Conservation (phyloP, 768 basidiomycete genomes). For the Agaricus blazei region DNA sequence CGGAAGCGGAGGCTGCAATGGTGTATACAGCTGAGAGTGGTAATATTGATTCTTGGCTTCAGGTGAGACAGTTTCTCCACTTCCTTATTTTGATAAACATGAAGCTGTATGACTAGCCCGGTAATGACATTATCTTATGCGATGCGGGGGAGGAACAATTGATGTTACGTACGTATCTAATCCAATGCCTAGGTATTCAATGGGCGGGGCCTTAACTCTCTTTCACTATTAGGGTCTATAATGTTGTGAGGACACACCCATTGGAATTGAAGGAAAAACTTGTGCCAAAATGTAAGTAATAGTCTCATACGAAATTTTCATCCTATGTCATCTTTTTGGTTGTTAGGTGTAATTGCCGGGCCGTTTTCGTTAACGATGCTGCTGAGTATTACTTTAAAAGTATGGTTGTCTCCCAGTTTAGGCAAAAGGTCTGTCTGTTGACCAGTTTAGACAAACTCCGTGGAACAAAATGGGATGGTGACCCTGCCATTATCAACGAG, state of each 20-base stretch:
- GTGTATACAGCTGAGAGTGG: constrained; percentile 1
- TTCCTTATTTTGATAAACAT: background rate
- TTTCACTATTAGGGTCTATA: background rate
- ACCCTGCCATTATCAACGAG: background rate
- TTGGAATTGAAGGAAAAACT: constrained; percentile 1
- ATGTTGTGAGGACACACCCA: background rate
- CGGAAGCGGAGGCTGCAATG: constrained; percentile 1
- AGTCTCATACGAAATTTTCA: background rate
- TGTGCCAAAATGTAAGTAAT: background rate
- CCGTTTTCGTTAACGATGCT: background rate
- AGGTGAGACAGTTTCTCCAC: background rate
- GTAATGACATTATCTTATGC: background rate
- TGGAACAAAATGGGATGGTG: background rate
- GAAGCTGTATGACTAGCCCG: background rate
- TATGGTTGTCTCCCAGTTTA: background rate
- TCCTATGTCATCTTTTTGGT: background rate
- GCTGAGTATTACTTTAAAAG: background rate
- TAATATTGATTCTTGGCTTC: background rate
- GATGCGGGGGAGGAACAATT: constrained; percentile 5
- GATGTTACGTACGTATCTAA: background rate
- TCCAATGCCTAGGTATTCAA: background rate
- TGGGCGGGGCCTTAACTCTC: background rate
- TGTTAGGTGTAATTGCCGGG: background rate
- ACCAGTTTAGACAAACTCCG: background rate
- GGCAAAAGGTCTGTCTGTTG: background rate